Base-by-base conservation (phyloP, 345 rosid genomes). In the Carallia pectinifolia region DNA sequence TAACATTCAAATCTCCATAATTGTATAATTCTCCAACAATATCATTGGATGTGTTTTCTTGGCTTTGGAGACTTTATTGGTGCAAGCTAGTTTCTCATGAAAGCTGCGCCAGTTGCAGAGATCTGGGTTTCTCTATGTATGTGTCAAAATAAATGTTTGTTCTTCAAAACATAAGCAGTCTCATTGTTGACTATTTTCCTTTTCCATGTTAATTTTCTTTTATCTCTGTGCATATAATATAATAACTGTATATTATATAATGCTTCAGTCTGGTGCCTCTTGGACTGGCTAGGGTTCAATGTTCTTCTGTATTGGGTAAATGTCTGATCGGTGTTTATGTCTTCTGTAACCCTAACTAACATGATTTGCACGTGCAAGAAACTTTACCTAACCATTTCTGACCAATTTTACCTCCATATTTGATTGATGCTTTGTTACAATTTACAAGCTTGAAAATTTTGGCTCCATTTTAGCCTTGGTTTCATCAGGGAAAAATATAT, bases 241-340 rank as follows among this genome's bases (percentile, higher is more conserved):
- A 23, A 23, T 23, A 23, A 29, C 30, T 55, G 29, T 23, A 4
- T 19, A 19, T 6, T n/a, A 52, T 69, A 30, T 63, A 62, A 60
- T 59, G 47, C 54, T 31, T 62, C 59, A 39, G 18, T 58, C 33
- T 15, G 19, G n/a, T 15, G 37, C 9, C 15, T 37, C 15, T 39
- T 30, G 29, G 18, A 47, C 50, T 9, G 60, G 54, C 73, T 77
- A 73, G 81, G 77, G 77, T 64, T 77, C 67, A 58, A 53, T 23
- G 40, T 63, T 29, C 61, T 29, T 71, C 27, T 31, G 33, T 36
- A 36, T 55, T 47, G 38, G 37, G 61, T 19, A 58, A 38, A n/a
- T 58, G 16, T 58, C 31, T 69, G 48, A 27, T 66, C 58, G 66
- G 13, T 5, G 17, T 61, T 23, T 69, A 37, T 55, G 60, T 40